These are phyloP conservation scores for Backusella liffmaniae DNA, from an alignment of 192 early-diverging fungal species.

Conservation along the genomic window DNA sequence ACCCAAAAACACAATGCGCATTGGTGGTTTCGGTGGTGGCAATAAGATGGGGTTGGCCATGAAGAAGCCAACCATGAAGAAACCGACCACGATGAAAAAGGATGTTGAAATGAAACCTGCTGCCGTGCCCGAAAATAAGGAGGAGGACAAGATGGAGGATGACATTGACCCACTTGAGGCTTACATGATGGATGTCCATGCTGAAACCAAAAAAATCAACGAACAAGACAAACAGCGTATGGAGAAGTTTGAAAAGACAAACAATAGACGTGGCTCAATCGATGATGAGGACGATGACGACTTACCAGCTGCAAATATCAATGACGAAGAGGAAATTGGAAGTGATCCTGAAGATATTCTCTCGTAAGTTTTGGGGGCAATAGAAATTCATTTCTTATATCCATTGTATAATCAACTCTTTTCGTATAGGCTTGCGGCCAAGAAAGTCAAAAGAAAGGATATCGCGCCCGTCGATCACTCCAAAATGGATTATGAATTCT, in stretches of 20 bases:
- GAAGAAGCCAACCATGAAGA: constrained; percentile 5
- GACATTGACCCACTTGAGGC: constrained; percentile 78
- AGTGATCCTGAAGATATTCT: constrained; percentile 71
- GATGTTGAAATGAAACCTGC: background rate
- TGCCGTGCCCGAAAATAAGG: background rate
- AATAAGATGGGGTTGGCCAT: background rate
- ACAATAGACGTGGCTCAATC: background rate
- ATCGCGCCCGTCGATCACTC: constrained; percentile 84
- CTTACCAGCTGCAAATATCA: background rate
- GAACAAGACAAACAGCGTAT: constrained; percentile 54
- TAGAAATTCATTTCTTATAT: background rate
- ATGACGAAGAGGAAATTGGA: constrained; percentile 52
- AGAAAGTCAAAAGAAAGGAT: constrained; percentile 90
- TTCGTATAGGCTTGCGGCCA: constrained; percentile 68
- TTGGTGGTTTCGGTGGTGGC: constrained; percentile 20
- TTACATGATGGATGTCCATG: constrained; percentile 83
- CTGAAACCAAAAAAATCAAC: constrained; percentile 68
- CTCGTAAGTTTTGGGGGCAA: constrained; percentile 41
- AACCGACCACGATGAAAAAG: background rate
- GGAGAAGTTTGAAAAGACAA: constrained; percentile 20
- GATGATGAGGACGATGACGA: constrained; percentile 43
- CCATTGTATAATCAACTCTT: no score
- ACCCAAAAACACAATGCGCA: constrained; percentile 19
- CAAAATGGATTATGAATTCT: constrained; percentile 80
- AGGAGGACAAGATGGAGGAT: constrained; percentile 41